These are phyloP conservation scores for Thelephora terrestris DNA, from an alignment of 1,284 basidiomycete species.

Conservation along the genomic window DNA sequence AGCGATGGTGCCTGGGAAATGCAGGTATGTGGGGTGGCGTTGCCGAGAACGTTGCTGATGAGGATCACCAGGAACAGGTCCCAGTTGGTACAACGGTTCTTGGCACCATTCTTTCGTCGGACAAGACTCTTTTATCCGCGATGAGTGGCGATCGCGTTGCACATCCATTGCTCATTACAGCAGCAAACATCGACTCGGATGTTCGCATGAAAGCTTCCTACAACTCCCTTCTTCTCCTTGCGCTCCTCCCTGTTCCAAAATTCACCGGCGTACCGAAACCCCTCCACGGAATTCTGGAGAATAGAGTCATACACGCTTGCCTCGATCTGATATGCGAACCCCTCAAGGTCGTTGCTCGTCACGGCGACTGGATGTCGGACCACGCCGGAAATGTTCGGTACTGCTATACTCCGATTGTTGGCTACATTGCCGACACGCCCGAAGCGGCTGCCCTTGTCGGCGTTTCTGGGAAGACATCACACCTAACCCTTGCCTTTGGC, in stretches of 20 bases:
- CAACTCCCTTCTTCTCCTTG: not conserved
- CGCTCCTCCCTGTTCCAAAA: not conserved
- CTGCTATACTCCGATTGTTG: constrained; percentile 11
- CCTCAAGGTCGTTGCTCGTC: constrained; percentile 1
- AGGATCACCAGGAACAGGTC: not conserved
- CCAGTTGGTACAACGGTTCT: not conserved
- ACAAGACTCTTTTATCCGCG: not conserved
- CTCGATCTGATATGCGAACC: constrained; percentile 21
- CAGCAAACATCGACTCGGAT: not conserved
- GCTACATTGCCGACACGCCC: not conserved
- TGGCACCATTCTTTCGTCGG: not conserved
- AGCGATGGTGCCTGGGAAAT: not conserved
- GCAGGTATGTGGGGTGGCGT: not conserved
- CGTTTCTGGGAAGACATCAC: not conserved
- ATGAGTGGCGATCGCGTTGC: not conserved
- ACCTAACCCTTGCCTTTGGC: constrained; percentile 8
- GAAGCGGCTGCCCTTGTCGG: too few species aligned
- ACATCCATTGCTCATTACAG: not conserved
- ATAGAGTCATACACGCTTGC: constrained; percentile 20
- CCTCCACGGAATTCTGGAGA: not conserved
- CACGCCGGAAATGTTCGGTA: constrained; percentile 12
- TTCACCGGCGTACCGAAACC: not conserved
- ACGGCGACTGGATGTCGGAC: constrained; percentile 14
- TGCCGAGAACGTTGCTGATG: not conserved
- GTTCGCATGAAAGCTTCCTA: not conserved